phyloP scores from a whole-genome alignment of 768 basidiomycete species.

The Suillus weaverae region DNA sequence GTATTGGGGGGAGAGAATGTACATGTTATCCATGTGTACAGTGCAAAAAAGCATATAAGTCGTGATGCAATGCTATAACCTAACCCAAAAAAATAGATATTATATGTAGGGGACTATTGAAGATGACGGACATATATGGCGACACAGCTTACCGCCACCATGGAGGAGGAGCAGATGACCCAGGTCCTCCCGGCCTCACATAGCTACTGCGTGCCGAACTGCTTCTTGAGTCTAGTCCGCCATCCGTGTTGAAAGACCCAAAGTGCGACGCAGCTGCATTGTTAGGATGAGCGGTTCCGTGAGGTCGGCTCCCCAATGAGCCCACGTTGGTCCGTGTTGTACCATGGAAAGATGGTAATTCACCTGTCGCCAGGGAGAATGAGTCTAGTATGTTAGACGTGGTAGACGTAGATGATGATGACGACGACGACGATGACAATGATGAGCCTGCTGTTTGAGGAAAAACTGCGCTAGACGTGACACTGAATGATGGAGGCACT shows the following conservation, averaged over 20 bases:
- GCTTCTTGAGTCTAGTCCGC: neutral
- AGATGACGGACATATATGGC: neutral
- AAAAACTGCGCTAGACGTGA: neutral
- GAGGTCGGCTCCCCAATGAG: neutral
- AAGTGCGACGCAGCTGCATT: neutral
- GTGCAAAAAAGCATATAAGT: neutral
- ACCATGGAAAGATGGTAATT: neutral
- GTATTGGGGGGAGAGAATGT: neutral
- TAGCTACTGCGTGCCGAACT: neutral
- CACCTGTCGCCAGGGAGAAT: neutral
- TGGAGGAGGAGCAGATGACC: neutral
- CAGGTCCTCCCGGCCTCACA: neutral
- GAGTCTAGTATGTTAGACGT: neutral
- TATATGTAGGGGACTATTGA: neutral
- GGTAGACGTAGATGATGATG: neutral
- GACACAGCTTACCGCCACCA: constrained; percentile 1
- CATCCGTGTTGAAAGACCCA: neutral
- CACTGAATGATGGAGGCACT: neutral
- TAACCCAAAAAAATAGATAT: neutral
- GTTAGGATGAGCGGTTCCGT: neutral
- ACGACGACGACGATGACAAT: neutral
- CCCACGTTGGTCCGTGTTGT: neutral
- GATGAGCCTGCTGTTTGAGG: neutral
- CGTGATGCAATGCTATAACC: constrained; percentile 1
- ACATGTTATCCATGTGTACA: neutral